Conservation (phyloP, 441 rosid species). For the Eutrema salsugineum region DNA sequence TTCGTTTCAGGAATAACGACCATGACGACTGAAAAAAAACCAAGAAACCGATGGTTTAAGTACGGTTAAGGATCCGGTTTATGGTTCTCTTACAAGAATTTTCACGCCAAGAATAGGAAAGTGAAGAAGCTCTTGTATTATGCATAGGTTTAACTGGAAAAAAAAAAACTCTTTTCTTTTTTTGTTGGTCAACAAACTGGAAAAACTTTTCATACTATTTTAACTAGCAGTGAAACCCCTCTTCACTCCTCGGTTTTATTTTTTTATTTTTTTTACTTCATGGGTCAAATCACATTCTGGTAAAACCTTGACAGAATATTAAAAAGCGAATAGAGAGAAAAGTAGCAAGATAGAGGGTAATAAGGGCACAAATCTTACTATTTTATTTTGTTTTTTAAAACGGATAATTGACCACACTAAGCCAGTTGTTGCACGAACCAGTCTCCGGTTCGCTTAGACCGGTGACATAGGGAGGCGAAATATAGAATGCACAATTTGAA, state of each 20-base stretch:
- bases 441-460: background rate
- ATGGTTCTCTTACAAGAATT: background rate
- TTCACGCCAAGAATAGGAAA: background rate
- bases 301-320: too few species aligned
- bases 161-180: background rate
- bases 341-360: too few species aligned
- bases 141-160: background rate
- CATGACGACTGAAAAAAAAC: slow-evolving; percentile 21
- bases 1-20: slow-evolving; percentile 55
- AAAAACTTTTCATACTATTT: too few species aligned
- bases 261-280: too few species aligned
- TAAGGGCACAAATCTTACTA: too few species aligned
- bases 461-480: too few species aligned
- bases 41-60: background rate
- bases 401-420: background rate
- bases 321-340: too few species aligned
- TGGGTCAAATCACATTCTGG: too few species aligned
- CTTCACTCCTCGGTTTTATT: background rate
- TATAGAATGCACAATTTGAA: background rate
- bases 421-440: background rate
- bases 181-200: background rate
- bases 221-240: background rate
- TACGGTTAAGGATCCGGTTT: background rate
- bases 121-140: background rate
- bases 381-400: too few species aligned